Evolutionary conservation across 2,329 filamentous ascomycete species (phyloP), one percentile per base, ranked within the genome.

Genomic region (Microascus cirrosus): DNA sequence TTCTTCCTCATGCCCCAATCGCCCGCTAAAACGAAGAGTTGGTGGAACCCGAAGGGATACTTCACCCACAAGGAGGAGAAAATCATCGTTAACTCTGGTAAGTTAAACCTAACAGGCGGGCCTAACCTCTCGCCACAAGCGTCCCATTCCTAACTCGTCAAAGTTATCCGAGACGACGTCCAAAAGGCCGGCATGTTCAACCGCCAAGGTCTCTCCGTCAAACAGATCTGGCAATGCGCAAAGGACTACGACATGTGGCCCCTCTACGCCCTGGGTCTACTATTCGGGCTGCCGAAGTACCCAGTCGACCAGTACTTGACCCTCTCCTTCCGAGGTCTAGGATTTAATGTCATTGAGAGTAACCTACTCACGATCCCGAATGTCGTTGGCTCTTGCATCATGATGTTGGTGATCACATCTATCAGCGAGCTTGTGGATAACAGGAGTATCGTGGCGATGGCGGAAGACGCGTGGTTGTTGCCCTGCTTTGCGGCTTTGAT

Each of bases 41-140:
- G 75, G 63, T 81, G 82, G 35, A 81, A 82, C 54, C 66, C 65
- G 2, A 70, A 72, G 22, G 85, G 85, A 2, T 85, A 84, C 78
- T 85, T 87, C 66, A 78, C 69, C 6, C 81, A 85, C 57, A 76
- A 71, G 20, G 84, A 88, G 66, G 81, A 84, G 64, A 82, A 82
- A 62, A 86, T 87, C 60, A 80, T 87, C 70, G 83, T 86, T 5
- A 87, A 86, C 63, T 77, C 65, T 34, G 67, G 67, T 67, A 59
- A 57, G 62, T 34, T 3, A 42, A 6, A 1, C 51, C 18, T 15
- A 12, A 2, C 32, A 39, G 54, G 18, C 3, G 1, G 12, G 6
- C 10, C 12, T 6, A 18, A 52, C 8, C 12, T 5, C 3, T n/a
- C n/a, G n/a, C 12, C 12, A 39, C 11, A 15, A 35, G 15, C 39